Base-by-base conservation (phyloP, 208 protist species). In the Trypanosoma melophagium region DNA sequence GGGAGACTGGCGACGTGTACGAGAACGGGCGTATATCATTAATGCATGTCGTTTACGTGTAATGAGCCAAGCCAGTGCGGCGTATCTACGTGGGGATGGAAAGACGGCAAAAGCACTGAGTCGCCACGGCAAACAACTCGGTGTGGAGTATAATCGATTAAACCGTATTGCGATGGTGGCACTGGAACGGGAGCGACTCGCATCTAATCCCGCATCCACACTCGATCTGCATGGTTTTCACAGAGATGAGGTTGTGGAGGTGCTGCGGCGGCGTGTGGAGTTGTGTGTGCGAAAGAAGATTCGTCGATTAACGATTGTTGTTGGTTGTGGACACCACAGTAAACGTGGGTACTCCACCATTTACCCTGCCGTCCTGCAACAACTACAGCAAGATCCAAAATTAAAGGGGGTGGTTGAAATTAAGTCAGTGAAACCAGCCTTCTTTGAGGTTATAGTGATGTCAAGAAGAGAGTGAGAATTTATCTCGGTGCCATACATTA, bases 161-260 rank as follows among this genome's bases (percentile, higher is more conserved):
- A 95, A 95, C 54, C 83, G 80, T 1, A 58, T 95, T 24, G 87
- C 90, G 52, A 93, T 93, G 90, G 61, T 92, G 12, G 77, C 85
- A 19, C 77, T 95, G 28, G 90, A 93, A 72, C 77, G 78, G 28
- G 84, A 93, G 73, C 77, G 83, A 31, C 65, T 86, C 45, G 24
- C 51, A 10, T 51, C 10, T 17, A 61, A 82, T 35, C 57, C 82
- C 1, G 66, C 66, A 17, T 81, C 66, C 38, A 83, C 79, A 17
- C 72, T 95, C 5, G 90, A 95, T 59, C 68, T 95, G 16, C 90
- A 95, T 72, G 82, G 81, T 25, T 95, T 95, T 66, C 87, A 95
- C 71, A 69, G 74, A 19, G 60, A 74, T 0, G 90, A 95, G 77
- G 85, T 73, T 25, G 56, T 83, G 31, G 90, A 90, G 57, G 83